phyloP scores from a whole-genome alignment of 2,329 filamentous ascomycete species.

The Trichoderma harzianum region DNA sequence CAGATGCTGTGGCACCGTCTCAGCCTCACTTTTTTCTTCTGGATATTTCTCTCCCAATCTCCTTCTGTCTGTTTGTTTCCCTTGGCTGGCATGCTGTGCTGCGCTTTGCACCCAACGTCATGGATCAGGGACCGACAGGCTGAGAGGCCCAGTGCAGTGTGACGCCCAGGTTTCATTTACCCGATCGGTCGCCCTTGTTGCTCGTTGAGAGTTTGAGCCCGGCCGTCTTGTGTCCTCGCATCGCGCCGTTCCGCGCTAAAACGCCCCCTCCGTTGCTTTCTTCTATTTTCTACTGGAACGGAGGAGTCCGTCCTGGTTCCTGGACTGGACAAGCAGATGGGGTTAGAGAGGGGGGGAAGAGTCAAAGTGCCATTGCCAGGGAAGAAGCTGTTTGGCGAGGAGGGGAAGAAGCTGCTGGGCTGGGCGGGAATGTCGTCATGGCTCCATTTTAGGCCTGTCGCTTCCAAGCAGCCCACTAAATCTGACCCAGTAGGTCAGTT shows the following conservation, averaged over 20 bases:
- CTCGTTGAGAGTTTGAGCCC: neutral
- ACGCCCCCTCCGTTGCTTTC: neutral
- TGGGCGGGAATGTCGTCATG: constrained; percentile 16
- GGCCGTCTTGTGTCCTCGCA: neutral
- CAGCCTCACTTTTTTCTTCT: constrained; percentile 12
- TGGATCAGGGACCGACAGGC: neutral
- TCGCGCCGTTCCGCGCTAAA: constrained; percentile 16
- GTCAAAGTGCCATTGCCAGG: neutral
- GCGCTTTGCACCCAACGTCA: neutral
- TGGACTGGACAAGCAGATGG: neutral
- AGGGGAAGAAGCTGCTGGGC: neutral
- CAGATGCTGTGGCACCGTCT: constrained; percentile 2
- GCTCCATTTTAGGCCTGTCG: neutral
- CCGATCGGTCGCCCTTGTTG: neutral
- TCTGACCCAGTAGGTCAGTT: neutral
- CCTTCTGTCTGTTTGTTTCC: neutral
- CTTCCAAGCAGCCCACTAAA: constrained; percentile 7
- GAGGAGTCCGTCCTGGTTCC: neutral
- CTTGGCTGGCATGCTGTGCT: neutral
- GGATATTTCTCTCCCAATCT: neutral
- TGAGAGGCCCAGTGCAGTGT: neutral
- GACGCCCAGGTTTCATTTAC: neutral
- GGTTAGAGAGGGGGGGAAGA: neutral
- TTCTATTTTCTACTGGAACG: neutral
- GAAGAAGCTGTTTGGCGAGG: neutral